Conservation (phyloP, 2,329 filamentous ascomycete genomes). For the Pyricularia grisea region DNA sequence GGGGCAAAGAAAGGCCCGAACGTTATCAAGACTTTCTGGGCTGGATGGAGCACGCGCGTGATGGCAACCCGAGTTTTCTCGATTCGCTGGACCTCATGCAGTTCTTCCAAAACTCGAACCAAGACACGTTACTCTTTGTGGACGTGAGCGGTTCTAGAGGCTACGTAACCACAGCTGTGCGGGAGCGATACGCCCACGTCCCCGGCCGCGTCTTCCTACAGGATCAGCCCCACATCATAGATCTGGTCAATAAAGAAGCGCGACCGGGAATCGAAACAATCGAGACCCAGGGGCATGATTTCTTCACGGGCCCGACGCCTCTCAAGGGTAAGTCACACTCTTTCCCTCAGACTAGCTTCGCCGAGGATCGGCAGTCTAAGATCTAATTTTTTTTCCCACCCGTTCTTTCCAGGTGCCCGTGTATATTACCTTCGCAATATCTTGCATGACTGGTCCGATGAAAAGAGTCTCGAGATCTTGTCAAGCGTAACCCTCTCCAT, state of each 20-base stretch:
- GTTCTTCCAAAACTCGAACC: not conserved
- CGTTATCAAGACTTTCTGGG: not conserved
- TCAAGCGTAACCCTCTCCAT: conserved; percentile 21
- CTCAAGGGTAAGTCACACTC: conserved; percentile 8
- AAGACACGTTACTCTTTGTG: conserved; percentile 19
- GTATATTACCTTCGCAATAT: conserved; percentile 24
- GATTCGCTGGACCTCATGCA: not conserved
- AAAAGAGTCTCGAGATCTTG: conserved; percentile 20
- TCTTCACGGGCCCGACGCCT: conserved; percentile 9
- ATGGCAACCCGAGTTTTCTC: not conserved
- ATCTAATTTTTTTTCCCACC: not conserved
- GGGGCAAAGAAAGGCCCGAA: not conserved
- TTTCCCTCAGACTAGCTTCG: no score
- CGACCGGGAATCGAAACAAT: conserved; percentile 2
- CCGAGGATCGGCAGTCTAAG: no score
- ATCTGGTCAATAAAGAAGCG: conserved; percentile 4
- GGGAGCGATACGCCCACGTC: conserved; percentile 19
- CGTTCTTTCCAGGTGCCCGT: conserved; percentile 14
- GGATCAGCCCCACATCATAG: conserved; percentile 24
- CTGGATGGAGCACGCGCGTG: conserved; percentile 1
- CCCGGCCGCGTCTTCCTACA: conserved; percentile 27
- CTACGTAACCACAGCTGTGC: conserved; percentile 25
- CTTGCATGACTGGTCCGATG: conserved; percentile 23
- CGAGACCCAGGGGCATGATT: conserved; percentile 9
- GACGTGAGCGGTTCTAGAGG: conserved; percentile 30